A percentile compares a stretch with the other conserved stretches of the same genome.
Conservation (phyloP, 2,329 filamentous ascomycete genomes). For the Ophiostoma novo-ulmi region DNA sequence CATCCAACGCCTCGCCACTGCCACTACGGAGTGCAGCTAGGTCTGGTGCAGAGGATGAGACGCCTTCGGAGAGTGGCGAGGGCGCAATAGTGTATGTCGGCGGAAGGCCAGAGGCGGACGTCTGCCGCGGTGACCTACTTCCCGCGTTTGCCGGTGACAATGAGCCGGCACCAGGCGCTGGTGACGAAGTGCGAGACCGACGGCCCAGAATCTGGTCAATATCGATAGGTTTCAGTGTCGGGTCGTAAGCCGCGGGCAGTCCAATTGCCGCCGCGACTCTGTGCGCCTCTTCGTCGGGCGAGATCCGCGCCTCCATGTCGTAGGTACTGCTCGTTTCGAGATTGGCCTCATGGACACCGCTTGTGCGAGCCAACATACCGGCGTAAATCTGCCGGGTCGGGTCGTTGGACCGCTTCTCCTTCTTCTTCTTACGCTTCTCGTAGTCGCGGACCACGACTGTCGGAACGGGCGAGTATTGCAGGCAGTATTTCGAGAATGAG, state of each 20-base stretch:
- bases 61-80: background rate
- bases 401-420: constrained; percentile 75
- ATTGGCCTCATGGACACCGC: constrained; percentile 55
- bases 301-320: constrained; percentile 51
- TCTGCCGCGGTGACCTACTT: background rate
- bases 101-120: background rate
- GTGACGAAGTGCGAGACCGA: constrained; percentile 25
- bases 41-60: background rate
- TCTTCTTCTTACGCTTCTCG: constrained; percentile 84
- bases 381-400: constrained; percentile 70
- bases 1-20: constrained; percentile 24
- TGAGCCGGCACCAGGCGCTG: background rate
- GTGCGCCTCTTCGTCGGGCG: constrained; percentile 59
- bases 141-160: background rate
- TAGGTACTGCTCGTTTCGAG: constrained; percentile 49
- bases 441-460: constrained; percentile 88
- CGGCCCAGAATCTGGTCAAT: constrained; percentile 26
- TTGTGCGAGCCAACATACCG: constrained; percentile 64
- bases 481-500: constrained; percentile 88
- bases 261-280: constrained; percentile 59
- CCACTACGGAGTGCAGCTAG: background rate
- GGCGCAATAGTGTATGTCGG: background rate
- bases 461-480: constrained; percentile 88
- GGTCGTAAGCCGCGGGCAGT: constrained; percentile 58
- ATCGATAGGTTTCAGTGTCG: constrained; percentile 55